Evolutionary conservation across 2,329 filamentous ascomycete genomes (phyloP).

Genomic region (Fusarium luffae): DNA sequence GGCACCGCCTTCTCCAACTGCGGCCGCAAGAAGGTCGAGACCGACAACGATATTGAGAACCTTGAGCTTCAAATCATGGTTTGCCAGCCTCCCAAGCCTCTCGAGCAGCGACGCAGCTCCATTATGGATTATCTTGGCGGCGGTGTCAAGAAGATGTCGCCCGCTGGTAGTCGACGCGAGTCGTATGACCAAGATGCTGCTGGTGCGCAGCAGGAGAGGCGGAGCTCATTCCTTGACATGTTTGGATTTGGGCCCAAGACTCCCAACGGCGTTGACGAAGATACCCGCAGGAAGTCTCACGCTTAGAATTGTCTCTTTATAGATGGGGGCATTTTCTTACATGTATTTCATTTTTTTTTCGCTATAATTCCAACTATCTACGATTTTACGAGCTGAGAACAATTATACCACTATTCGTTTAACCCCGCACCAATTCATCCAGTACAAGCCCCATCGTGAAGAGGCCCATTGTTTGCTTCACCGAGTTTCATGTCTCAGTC

Average conservation of each 20-base stretch:
- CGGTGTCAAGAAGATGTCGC: conserved; percentile 14
- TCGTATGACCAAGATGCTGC: conserved; percentile 21
- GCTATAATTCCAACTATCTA: background rate
- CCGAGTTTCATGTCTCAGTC: background rate
- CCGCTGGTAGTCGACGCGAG: conserved; percentile 15
- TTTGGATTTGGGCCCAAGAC: conserved; percentile 27
- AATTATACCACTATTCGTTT: conserved; percentile 1
- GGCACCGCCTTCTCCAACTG: conserved; percentile 38
- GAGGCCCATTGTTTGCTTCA: background rate
- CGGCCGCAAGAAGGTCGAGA: conserved; percentile 34
- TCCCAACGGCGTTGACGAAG: conserved; percentile 7
- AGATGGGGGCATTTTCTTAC: background rate
- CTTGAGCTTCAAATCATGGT: conserved; percentile 39
- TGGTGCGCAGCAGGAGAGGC: conserved; percentile 14
- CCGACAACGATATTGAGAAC: conserved; percentile 29
- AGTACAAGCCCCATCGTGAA: background rate
- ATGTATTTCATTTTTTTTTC: background rate
- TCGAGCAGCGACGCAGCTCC: conserved; percentile 32
- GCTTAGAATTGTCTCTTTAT: conserved; percentile 5
- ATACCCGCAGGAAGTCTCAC: conserved; percentile 32
- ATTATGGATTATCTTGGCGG: conserved; percentile 30
- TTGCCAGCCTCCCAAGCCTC: conserved; percentile 17
- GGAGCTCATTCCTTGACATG: conserved; percentile 32
- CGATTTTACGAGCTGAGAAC: conserved; percentile 1
- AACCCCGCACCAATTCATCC: background rate